Evolutionary conservation across 2,329 filamentous ascomycete species (phyloP).

Genomic region (Cordyceps cicadae): DNA sequence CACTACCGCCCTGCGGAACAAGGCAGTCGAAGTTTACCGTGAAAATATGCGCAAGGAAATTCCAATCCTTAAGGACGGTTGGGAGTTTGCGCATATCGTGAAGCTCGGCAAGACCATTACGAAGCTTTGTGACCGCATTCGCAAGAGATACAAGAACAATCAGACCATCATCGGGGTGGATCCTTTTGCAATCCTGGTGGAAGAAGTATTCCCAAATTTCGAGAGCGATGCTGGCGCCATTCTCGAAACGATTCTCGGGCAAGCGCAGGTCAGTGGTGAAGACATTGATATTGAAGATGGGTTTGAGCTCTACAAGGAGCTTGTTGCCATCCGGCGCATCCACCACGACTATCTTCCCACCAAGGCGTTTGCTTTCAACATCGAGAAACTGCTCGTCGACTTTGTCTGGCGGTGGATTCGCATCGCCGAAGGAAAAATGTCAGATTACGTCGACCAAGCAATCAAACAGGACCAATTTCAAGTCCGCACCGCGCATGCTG

Average conservation of each 20-base stretch:
- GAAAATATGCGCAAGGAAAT: slow-evolving; percentile 72
- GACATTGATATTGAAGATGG: slow-evolving; percentile 86
- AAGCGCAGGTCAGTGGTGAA: slow-evolving; percentile 57
- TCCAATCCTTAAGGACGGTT: slow-evolving; percentile 69
- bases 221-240: slow-evolving; percentile 83
- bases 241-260: slow-evolving; percentile 69
- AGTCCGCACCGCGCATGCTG: slow-evolving; percentile 57
- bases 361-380: slow-evolving; percentile 72
- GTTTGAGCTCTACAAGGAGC: slow-evolving; percentile 84
- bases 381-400: slow-evolving; percentile 76
- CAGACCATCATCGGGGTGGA: slow-evolving; percentile 75
- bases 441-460: slow-evolving; percentile 79
- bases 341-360: slow-evolving; percentile 67
- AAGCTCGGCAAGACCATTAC: slow-evolving; percentile 79
- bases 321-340: slow-evolving; percentile 75
- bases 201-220: slow-evolving; percentile 80
- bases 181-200: slow-evolving; percentile 61
- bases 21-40: slow-evolving; percentile 72
- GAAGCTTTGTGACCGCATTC: slow-evolving; percentile 77
- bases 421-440: slow-evolving; percentile 68
- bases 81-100: slow-evolving; percentile 88
- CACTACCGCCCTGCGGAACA: slow-evolving; percentile 61
- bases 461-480: slow-evolving; percentile 85
- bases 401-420: slow-evolving; percentile 97
- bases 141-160: slow-evolving; percentile 84